Evolutionary conservation across 768 basidiomycete genomes (phyloP).

Genomic region (Psilocybe cyanescens): DNA sequence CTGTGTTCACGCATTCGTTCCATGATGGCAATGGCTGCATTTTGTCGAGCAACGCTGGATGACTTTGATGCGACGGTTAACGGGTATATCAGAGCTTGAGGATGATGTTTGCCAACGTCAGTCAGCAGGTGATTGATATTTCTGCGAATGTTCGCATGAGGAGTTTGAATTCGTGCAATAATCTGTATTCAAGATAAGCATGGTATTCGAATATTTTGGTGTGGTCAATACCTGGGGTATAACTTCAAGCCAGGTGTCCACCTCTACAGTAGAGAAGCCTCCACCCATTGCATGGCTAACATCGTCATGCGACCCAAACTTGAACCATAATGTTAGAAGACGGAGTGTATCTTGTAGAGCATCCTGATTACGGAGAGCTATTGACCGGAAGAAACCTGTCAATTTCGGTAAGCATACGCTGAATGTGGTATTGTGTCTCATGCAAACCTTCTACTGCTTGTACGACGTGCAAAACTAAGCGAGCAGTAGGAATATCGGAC

Average conservation of each 20-base stretch:
- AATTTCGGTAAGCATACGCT: not conserved
- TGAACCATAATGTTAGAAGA: constrained; percentile 96
- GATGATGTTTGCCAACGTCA: constrained; percentile 95
- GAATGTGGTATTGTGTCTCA: not conserved
- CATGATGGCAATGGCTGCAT: constrained; percentile 87
- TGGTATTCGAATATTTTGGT: not conserved
- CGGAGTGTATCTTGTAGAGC: constrained; percentile 94
- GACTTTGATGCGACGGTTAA: constrained; percentile 97
- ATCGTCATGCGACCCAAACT: constrained; percentile 88
- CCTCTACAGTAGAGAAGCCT: constrained; percentile 87
- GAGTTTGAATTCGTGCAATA: constrained; percentile 97
- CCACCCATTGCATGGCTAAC: constrained; percentile 88
- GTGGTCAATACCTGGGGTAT: constrained; percentile 80
- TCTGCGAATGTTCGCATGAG: constrained; percentile 81
- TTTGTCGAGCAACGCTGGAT: constrained; percentile 79
- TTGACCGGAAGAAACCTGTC: constrained; percentile 92
- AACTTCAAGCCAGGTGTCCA: constrained; percentile 99
- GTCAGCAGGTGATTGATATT: constrained; percentile 88
- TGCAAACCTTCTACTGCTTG: constrained; percentile 86
- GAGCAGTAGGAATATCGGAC: constrained; percentile 60
- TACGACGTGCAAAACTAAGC: constrained; percentile 82
- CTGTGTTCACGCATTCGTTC: constrained; percentile 94
- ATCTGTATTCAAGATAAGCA: constrained; percentile 55
- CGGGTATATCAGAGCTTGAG: constrained; percentile 95
- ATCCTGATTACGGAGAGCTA: constrained; percentile 86